Conservation (phyloP, 495 filamentous ascomycete species). For the Neurospora tetrasperma region DNA sequence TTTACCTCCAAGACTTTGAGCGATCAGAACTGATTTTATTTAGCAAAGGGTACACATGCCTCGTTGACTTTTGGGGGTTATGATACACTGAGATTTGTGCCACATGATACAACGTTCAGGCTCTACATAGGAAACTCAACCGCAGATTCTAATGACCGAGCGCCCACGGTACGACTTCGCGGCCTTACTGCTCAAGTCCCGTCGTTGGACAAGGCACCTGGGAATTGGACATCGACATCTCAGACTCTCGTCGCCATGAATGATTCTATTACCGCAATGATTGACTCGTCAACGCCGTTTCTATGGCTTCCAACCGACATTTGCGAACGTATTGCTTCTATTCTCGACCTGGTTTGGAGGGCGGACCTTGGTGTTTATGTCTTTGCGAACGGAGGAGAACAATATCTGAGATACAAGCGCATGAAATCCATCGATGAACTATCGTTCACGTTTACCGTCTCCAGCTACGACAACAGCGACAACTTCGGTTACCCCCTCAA, state of each 20-base stretch:
- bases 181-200: conserved; percentile 43
- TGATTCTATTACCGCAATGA: conserved; percentile 41
- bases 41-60: conserved; percentile 33
- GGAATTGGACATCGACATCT: conserved; percentile 29
- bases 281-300: conserved; percentile 59
- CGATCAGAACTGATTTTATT: neutral
- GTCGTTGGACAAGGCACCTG: conserved; percentile 26
- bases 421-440: conserved; percentile 25
- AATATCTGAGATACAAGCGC: conserved; percentile 21
- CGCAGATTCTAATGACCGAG: conserved; percentile 25
- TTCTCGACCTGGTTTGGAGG: conserved; percentile 50
- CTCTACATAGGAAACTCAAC: conserved; percentile 17
- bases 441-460: conserved; percentile 51
- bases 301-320: conserved; percentile 54
- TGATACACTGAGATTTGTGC: conserved; percentile 47
- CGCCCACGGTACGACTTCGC: conserved; percentile 44
- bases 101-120: conserved; percentile 44
- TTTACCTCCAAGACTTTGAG: neutral
- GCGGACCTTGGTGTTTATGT: conserved; percentile 34
- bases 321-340: conserved; percentile 52
- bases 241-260: conserved; percentile 31
- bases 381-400: conserved; percentile 24
- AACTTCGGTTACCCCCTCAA: conserved; percentile 33
- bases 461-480: conserved; percentile 36
- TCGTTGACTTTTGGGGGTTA: conserved; percentile 56